Base-by-base conservation (phyloP, 805 yeast genomes). In the Wickerhamiella spandovensis region DNA sequence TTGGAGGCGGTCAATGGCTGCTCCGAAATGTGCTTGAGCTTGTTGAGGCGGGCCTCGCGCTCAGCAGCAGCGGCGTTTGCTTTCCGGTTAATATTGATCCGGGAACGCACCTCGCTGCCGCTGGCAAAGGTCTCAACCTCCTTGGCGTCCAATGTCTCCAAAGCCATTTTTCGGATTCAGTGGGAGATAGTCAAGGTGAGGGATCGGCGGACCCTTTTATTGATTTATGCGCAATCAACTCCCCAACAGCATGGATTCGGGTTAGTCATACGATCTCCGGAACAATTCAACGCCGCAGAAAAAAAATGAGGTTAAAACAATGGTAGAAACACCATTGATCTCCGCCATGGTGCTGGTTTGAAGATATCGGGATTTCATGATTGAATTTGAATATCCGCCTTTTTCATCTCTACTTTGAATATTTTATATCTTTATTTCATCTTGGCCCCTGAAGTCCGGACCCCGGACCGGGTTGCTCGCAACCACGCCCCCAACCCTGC, bases 1-100 rank as follows among this genome's bases (percentile, higher is more conserved):
- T 84, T 84, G 58, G 74, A 56, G 54, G 76, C 63, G n/a, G 89
- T 82, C 81, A 84, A 79, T 7, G 87, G 83, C 66, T 81, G 72
- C 61, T 84, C 89, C 25, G 82, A 73, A 48, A 82, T 78, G 64
- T 81, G 87, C 45, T 64, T 57, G 57, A 59, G 61, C 38, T 54
- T 51, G 51, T 47, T 53, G 47, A 48, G 45, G 30, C 35, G 30
- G n/a, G 51, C 53, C 44, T 55, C 52, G 20, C 49, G 49, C 39
- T 48, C 47, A 20, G 54, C 54, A 17, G 51, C 60, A n/a, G 37
- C 44, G 15, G 22, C 46, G 32, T 48, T 48, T 37, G 49, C 56
- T 17, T 49, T 46, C 21, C 64, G 55, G 56, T 65, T 64, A 58
- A 64, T 61, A 47, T 58, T 54, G 48, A 55, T 50, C 45, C 56